A percentile compares a stretch with the other conserved stretches of the same genome.
Evolutionary conservation across 768 basidiomycete species (phyloP).

Genomic region (Podaxis sp.): DNA sequence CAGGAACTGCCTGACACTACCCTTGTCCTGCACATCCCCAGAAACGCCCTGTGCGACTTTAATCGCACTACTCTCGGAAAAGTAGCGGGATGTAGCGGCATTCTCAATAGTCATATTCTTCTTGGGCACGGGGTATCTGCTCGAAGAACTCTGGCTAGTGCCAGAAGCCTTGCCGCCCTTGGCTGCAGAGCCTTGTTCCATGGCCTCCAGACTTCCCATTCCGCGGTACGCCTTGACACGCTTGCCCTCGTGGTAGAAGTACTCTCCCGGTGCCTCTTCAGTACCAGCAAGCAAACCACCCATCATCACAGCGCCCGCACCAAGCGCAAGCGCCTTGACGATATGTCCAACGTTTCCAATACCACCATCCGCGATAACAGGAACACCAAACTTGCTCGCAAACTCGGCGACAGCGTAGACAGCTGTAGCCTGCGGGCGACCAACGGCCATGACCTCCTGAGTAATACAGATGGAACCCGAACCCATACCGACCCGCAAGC

Average conservation of each 20-base stretch:
- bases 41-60: constrained; percentile 98
- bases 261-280: constrained; percentile 96
- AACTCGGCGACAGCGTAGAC: constrained; percentile 97
- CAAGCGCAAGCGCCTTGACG: constrained; percentile 93
- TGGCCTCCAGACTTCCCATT: constrained; percentile 95
- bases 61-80: constrained; percentile 88
- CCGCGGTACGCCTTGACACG: constrained; percentile 98
- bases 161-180: constrained; percentile 26
- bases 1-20: constrained; percentile 88
- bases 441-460: constrained; percentile 99
- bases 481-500: constrained; percentile 96
- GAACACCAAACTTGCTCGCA: constrained; percentile 88
- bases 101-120: constrained; percentile 67
- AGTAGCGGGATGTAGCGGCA: constrained; percentile 95
- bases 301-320: constrained; percentile 99
- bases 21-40: constrained; percentile 97
- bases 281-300: constrained; percentile 94
- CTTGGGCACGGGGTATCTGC: constrained; percentile 50
- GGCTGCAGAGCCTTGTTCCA: constrained; percentile 71
- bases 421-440: constrained; percentile 97
- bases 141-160: constrained; percentile 18
- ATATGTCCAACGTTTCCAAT: constrained; percentile 96
- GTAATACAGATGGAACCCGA: constrained; percentile 99
- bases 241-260: constrained; percentile 99
- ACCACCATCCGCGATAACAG: constrained; percentile 96